phyloP scores from a whole-genome alignment of 202 grass and related monocot genomes.

The Schoenoplectus triqueter region DNA sequence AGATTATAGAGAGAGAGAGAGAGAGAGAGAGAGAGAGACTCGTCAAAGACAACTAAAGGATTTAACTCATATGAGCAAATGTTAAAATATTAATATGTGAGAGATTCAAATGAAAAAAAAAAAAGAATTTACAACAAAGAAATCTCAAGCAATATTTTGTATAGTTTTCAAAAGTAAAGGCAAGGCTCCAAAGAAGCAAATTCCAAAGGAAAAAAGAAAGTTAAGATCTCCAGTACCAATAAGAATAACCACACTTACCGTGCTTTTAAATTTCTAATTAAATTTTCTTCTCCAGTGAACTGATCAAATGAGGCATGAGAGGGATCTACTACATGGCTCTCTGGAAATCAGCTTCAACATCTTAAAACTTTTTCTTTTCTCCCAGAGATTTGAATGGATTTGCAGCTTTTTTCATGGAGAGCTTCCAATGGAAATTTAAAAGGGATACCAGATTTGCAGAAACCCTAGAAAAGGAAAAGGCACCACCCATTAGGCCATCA shows the following conservation, averaged over 20 bases:
- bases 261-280: conserved; percentile 12
- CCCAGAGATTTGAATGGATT: conserved; percentile 30
- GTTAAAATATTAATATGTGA: neutral
- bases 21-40: conserved; percentile 11
- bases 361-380: conserved; percentile 24
- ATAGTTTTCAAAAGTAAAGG: neutral
- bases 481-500: conserved; percentile 16
- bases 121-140: neutral
- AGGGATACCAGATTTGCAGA: conserved; percentile 27
- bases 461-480: conserved; percentile 44
- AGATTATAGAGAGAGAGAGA: neutral
- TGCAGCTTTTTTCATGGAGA: conserved; percentile 32
- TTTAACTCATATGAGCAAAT: neutral
- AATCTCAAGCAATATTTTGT: neutral
- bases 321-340: neutral
- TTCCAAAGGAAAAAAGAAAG: conserved; percentile 8
- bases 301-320: conserved; percentile 14
- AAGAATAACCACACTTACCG: neutral
- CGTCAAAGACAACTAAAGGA: neutral
- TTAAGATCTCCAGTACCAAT: neutral
- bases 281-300: neutral
- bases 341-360: neutral
- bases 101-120: neutral
- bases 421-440: conserved; percentile 13
- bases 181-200: neutral